Conservation (phyloP, 2,329 filamentous ascomycete species). For the Dendryphion nanum region DNA sequence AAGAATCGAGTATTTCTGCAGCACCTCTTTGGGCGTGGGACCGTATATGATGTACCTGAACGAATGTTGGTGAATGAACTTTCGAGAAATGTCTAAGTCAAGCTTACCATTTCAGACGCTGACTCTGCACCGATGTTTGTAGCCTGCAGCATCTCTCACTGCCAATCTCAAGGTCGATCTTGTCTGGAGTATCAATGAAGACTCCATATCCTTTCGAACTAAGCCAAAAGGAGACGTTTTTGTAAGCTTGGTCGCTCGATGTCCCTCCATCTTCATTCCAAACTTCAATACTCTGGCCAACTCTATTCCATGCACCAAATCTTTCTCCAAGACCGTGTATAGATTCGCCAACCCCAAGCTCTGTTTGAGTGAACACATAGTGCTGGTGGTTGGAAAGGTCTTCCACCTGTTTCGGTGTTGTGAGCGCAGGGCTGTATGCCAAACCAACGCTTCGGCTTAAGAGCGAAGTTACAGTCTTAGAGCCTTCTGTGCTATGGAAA, state of each 20-base stretch:
- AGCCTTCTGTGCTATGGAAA: slow-evolving; percentile 53
- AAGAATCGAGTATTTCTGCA: slow-evolving; percentile 64
- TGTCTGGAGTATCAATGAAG: slow-evolving; percentile 70
- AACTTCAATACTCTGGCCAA: slow-evolving; percentile 68
- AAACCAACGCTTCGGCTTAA: slow-evolving; percentile 57
- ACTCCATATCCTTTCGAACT: slow-evolving; percentile 73
- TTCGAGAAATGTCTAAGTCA: not conserved
- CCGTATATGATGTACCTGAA: slow-evolving; percentile 66
- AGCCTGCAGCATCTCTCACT: slow-evolving; percentile 71
- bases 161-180: slow-evolving; percentile 70
- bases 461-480: slow-evolving; percentile 55
- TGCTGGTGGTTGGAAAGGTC: slow-evolving; percentile 49
- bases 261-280: slow-evolving; percentile 64
- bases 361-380: slow-evolving; percentile 48
- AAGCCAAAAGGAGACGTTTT: slow-evolving; percentile 69
- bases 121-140: slow-evolving; percentile 67
- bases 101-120: slow-evolving; percentile 62
- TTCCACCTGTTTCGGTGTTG: slow-evolving; percentile 52
- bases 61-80: not conserved
- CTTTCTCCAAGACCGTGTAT: slow-evolving; percentile 74
- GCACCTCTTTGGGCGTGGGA: slow-evolving; percentile 67
- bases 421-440: slow-evolving; percentile 55
- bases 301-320: slow-evolving; percentile 74
- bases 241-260: slow-evolving; percentile 69
- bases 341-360: slow-evolving; percentile 57